Conservation (phyloP, 2,329 filamentous ascomycete species). For the Alternaria arborescens region DNA sequence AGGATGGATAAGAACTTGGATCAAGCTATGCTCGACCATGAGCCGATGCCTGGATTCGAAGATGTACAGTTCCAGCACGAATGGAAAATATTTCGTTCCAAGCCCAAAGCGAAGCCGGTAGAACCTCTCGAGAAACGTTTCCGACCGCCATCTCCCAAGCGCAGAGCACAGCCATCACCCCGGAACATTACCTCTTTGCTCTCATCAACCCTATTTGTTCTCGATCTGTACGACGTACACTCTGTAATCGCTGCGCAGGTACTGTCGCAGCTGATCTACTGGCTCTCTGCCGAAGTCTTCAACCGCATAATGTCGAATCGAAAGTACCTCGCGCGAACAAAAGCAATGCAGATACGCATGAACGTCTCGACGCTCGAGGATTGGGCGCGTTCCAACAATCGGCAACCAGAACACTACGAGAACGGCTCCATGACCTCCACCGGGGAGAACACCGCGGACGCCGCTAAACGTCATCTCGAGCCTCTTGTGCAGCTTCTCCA, state of each 20-base stretch:
- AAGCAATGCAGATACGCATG: conserved; percentile 99
- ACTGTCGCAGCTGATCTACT: conserved; percentile 91
- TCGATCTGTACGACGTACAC: conserved; percentile 98
- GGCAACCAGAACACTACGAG: conserved; percentile 94
- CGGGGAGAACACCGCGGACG: conserved; percentile 86
- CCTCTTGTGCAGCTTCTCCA: conserved; percentile 93
- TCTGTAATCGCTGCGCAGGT: conserved; percentile 95
- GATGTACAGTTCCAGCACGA: conserved; percentile 98
- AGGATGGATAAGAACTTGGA: conserved; percentile 96
- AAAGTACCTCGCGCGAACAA: conserved; percentile 92
- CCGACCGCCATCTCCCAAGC: conserved; percentile 90
- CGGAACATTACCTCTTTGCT: conserved; percentile 95
- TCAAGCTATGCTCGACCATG: conserved; percentile 92
- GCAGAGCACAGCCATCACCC: conserved; percentile 88
- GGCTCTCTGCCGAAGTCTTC: conserved; percentile 95
- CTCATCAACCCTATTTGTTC: conserved; percentile 93
- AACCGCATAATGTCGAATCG: conserved; percentile 97
- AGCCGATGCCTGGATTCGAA: conserved; percentile 96
- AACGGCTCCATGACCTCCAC: conserved; percentile 85
- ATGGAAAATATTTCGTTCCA: conserved; percentile 96
- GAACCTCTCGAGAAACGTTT: conserved; percentile 91
- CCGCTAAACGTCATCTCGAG: conserved; percentile 82
- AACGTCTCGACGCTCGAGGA: conserved; percentile 95
- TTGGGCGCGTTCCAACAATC: conserved; percentile 93
- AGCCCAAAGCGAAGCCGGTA: conserved; percentile 82